Percentiles rank a stretch among this genome's conserved stretches.
Evolutionary conservation across 2,329 filamentous ascomycete genomes (phyloP).

Genomic region (Sporothrix sp.): DNA sequence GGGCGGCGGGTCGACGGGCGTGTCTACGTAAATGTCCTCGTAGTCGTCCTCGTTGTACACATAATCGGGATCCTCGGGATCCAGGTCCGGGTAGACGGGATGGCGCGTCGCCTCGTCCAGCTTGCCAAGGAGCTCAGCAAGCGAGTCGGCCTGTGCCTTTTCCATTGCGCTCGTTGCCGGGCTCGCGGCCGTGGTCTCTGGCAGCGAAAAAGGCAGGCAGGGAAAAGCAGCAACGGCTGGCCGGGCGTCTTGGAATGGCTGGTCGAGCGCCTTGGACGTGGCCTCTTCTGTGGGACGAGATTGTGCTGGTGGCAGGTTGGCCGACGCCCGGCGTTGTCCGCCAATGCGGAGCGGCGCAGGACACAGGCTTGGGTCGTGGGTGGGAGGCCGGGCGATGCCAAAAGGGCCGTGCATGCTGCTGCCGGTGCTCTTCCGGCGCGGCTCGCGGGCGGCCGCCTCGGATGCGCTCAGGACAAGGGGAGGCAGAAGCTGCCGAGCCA

Average conservation of each 20-base stretch:
- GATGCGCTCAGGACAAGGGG: neutral
- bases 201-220: no score
- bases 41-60: conserved; percentile 11
- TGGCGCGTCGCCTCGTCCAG: neutral
- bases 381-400: neutral
- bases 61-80: no score
- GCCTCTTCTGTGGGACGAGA: no score
- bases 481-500: conserved; percentile 4
- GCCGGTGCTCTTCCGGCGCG: neutral
- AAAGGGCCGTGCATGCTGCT: neutral
- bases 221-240: no score
- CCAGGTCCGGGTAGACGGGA: conserved; percentile 23
- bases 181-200: no score
- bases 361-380: neutral
- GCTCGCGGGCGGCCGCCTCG: neutral
- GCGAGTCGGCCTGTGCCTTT: no score
- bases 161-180: no score
- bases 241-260: no score
- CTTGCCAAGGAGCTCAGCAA: no score
- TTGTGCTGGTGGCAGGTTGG: neutral
- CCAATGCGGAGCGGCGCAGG: conserved; percentile 5
- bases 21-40: neutral
- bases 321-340: neutral
- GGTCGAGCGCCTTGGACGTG: no score
- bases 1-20: neutral